These are phyloP conservation scores for Leccinum sublutescens DNA, from an alignment of 768 basidiomycete species.

Conservation along the genomic window DNA sequence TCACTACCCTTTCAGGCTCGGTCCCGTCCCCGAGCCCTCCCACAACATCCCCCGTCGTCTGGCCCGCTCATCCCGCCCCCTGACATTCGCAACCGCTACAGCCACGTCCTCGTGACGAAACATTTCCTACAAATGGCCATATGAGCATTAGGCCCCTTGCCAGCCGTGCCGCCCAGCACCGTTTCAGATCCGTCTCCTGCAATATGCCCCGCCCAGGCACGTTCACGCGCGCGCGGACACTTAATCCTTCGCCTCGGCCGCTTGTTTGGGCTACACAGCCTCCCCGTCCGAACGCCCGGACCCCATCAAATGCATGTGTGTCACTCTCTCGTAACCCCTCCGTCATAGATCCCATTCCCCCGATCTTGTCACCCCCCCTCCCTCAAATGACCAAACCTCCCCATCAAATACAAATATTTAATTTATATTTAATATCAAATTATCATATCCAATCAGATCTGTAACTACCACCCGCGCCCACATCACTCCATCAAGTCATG, in stretches of 20 bases:
- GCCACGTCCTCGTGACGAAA: constrained; percentile 19
- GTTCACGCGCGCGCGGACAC: constrained; percentile 22
- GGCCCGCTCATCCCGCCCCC: neutral
- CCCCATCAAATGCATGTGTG: constrained; percentile 13
- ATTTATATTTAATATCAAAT: constrained; percentile 10
- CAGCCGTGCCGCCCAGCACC: constrained; percentile 24
- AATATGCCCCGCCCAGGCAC: constrained; percentile 28
- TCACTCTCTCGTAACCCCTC: constrained; percentile 22
- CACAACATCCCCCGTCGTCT: neutral
- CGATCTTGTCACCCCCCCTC: neutral
- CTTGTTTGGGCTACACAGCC: constrained; percentile 31
- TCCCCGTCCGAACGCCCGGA: constrained; percentile 14
- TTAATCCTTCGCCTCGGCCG: constrained; percentile 17
- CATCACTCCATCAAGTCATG: constrained; percentile 23
- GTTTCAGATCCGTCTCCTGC: constrained; percentile 32
- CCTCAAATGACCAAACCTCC: neutral
- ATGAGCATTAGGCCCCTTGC: constrained; percentile 12
- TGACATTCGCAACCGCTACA: constrained; percentile 23
- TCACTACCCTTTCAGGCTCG: constrained; percentile 6
- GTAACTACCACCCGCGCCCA: neutral
- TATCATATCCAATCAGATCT: constrained; percentile 13
- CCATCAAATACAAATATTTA: constrained; percentile 4
- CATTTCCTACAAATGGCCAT: constrained; percentile 23
- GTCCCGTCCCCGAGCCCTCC: constrained; percentile 8
- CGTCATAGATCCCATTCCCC: constrained; percentile 13